Conservation (phyloP, 164 flowering plant genomes). For the Brasenia schreberi region DNA sequence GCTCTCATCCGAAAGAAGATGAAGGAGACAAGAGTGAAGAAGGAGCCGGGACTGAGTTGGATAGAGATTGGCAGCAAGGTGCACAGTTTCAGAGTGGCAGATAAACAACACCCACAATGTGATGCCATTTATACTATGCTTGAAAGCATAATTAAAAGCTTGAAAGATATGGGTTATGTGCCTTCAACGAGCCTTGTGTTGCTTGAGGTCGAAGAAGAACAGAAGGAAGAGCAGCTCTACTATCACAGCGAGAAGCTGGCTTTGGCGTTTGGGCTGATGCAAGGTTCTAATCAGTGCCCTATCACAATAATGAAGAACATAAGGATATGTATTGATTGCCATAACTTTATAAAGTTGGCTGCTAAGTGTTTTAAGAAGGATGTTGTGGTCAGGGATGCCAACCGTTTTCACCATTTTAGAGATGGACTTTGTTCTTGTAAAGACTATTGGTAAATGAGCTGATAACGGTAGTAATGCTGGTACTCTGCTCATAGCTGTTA, state of each 20-base stretch:
- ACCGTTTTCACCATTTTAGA: conserved; percentile 63
- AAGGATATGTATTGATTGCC: conserved; percentile 64
- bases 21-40: conserved; percentile 36
- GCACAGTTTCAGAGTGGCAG: conserved; percentile 76
- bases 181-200: conserved; percentile 47
- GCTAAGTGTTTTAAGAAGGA: conserved; percentile 37
- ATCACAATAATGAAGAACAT: conserved; percentile 67
- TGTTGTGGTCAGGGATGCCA: conserved; percentile 65
- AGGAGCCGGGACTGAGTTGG: conserved; percentile 85
- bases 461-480: too few relatives aligned
- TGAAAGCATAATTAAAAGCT: conserved; percentile 20
- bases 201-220: conserved; percentile 56
- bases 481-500: too few relatives aligned
- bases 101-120: conserved; percentile 34
- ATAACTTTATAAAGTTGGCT: conserved; percentile 64
- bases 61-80: conserved; percentile 42
- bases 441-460: conserved; percentile 49
- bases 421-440: conserved; percentile 54
- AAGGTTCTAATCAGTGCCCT: conserved; percentile 3
- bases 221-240: conserved; percentile 51
- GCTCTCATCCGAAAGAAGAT: conserved; percentile 41
- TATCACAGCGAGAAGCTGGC: conserved; percentile 82
- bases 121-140: conserved; percentile 24
- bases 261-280: conserved; percentile 47
- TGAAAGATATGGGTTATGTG: conserved; percentile 53